phyloP scores from a whole-genome alignment of 768 basidiomycete species.

The Boletus sp. region DNA sequence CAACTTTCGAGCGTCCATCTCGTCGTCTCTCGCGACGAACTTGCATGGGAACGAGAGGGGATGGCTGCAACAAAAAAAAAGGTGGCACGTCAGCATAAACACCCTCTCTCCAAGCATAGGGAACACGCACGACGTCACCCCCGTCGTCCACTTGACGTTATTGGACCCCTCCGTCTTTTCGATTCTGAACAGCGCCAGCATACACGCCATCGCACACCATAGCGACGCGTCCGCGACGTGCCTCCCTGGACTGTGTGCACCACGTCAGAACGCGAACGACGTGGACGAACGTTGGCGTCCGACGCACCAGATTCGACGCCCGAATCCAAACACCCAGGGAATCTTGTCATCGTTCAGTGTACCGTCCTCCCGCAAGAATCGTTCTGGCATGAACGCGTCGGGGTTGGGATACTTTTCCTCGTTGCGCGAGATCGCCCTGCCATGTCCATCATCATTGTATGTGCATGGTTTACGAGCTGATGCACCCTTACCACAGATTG shows the following conservation, averaged over 20 bases:
- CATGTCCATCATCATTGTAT: not conserved
- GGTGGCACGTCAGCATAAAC: too few relatives aligned
- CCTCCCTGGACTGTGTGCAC: too few relatives aligned
- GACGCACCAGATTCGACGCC: too few relatives aligned
- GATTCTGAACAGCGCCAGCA: conserved; percentile 12
- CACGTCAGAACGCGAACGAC: too few relatives aligned
- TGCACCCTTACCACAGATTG: conserved; percentile 13
- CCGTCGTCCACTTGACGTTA: not conserved
- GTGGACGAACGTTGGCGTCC: too few relatives aligned
- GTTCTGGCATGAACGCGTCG: conserved; percentile 36
- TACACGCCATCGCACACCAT: too few relatives aligned
- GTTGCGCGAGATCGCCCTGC: conserved; percentile 43
- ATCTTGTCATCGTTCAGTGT: conserved; percentile 15
- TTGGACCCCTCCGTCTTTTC: conserved; percentile 10
- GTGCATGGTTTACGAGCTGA: not conserved
- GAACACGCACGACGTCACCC: conserved; percentile 9
- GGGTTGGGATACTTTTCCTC: conserved; percentile 36
- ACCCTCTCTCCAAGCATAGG: too few relatives aligned
- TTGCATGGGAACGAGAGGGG: not conserved
- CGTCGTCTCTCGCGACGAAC: too few relatives aligned
- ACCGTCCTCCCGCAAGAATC: conserved; percentile 30
- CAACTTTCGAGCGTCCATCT: too few relatives aligned
- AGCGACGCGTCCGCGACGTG: too few relatives aligned
- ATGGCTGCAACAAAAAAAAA: too few relatives aligned
- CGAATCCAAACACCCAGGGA: conserved; percentile 4